phyloP scores from a whole-genome alignment of 129 eudicot species.

The Centella asiatica region DNA sequence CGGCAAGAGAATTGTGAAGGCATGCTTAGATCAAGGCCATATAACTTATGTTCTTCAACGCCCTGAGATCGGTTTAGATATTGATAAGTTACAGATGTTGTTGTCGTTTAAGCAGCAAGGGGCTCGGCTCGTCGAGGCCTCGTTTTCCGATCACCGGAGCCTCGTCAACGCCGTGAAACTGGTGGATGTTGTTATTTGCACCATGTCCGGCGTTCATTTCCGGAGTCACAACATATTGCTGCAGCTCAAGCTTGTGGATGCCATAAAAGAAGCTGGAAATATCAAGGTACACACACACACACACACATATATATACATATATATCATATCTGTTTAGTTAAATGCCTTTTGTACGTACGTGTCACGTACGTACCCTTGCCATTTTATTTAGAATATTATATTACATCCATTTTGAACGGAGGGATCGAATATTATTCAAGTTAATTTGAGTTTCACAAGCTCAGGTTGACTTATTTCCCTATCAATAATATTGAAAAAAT shows the following conservation, averaged over 20 bases:
- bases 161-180: constrained; percentile 57
- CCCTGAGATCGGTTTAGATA: constrained; percentile 39
- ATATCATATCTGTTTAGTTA: neutral
- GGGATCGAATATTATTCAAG: no score
- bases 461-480: no score
- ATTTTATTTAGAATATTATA: no score
- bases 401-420: no score
- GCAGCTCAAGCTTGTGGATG: constrained; percentile 66
- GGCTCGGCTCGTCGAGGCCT: constrained; percentile 44
- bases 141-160: constrained; percentile 48
- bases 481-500: no score
- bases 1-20: constrained; percentile 44
- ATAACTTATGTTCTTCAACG: constrained; percentile 37
- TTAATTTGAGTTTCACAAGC: no score
- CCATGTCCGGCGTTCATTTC: constrained; percentile 48
- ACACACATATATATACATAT: neutral
- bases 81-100: constrained; percentile 40
- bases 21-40: constrained; percentile 44
- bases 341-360: neutral
- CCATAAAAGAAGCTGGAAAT: constrained; percentile 82
- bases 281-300: constrained; percentile 37
- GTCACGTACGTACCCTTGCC: no score
- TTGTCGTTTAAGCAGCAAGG: constrained; percentile 43
- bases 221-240: constrained; percentile 43
- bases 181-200: constrained; percentile 67